phyloP scores from a whole-genome alignment of 306 rosid species.

The Pterocarpus macrocarpus region DNA sequence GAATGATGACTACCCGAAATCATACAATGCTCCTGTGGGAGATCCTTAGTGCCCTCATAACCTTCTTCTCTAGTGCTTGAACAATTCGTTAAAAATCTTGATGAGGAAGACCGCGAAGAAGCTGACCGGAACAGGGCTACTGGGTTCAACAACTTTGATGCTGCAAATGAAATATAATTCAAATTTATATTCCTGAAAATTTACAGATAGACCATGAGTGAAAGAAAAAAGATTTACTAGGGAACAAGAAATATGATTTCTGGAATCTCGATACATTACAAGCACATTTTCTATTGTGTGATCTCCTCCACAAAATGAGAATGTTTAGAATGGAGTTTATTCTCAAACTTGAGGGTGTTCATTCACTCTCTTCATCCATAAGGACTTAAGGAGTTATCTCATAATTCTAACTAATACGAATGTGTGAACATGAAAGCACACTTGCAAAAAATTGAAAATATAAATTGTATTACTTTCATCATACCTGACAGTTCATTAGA shows the following conservation, averaged over 20 bases:
- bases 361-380: constrained; percentile 34
- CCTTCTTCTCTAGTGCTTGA: constrained; percentile 63
- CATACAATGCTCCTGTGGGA: constrained; percentile 63
- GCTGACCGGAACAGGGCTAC: constrained; percentile 82
- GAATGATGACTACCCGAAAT: constrained; percentile 73
- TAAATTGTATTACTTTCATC: constrained; percentile 8
- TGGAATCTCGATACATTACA: background rate
- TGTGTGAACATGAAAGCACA: background rate
- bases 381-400: constrained; percentile 23
- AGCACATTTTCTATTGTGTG: background rate
- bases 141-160: constrained; percentile 79
- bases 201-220: background rate
- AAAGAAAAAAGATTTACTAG: background rate
- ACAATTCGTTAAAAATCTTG: constrained; percentile 61
- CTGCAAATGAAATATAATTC: constrained; percentile 49
- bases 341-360: constrained; percentile 5
- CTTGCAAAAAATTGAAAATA: constrained; percentile 25
- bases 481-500: constrained; percentile 77
- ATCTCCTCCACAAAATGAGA: constrained; percentile 1
- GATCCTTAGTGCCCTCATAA: constrained; percentile 56
- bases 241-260: background rate
- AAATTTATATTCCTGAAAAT: constrained; percentile 31
- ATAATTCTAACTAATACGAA: constrained; percentile 20
- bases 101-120: constrained; percentile 76
- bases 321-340: constrained; percentile 12